Evolutionary conservation across 495 filamentous ascomycete genomes (phyloP).

Genomic region (Aspergillus ostianus): DNA sequence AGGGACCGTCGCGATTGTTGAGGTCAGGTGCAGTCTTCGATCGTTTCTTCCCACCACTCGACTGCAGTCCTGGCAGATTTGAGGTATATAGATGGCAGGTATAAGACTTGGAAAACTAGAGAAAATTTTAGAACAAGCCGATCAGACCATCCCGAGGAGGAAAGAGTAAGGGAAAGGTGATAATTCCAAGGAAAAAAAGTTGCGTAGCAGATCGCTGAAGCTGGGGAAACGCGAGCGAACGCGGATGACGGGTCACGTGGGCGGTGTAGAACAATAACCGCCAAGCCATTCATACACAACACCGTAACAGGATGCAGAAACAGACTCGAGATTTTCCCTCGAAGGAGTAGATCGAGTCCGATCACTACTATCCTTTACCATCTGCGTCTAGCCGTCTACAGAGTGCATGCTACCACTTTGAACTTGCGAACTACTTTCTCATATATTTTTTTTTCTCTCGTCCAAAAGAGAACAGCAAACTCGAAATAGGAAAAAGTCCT

Average conservation of each 20-base stretch:
- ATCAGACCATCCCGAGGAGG: not conserved
- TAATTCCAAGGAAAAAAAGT: constrained; percentile 7
- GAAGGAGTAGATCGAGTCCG: no score
- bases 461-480: constrained; percentile 28
- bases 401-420: not conserved
- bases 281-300: no score
- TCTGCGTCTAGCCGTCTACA: not conserved
- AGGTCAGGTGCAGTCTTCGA: not conserved
- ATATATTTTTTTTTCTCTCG: constrained; percentile 35
- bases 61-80: not conserved
- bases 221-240: constrained; percentile 23
- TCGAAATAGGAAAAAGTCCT: constrained; percentile 23
- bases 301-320: no score
- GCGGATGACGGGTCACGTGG: constrained; percentile 25
- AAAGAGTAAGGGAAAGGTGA: not conserved
- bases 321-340: no score
- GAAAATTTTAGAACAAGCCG: not conserved
- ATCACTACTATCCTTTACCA: no score
- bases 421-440: constrained; percentile 16
- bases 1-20: not conserved
- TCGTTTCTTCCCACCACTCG: not conserved
- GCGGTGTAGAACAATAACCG: not conserved
- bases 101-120: not conserved
- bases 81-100: not conserved
- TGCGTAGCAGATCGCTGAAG: constrained; percentile 1